Percentiles rank a stretch among this genome's conserved stretches.
Conservation (phyloP, 2,329 filamentous ascomycete species). For the Fusarium napiforme region DNA sequence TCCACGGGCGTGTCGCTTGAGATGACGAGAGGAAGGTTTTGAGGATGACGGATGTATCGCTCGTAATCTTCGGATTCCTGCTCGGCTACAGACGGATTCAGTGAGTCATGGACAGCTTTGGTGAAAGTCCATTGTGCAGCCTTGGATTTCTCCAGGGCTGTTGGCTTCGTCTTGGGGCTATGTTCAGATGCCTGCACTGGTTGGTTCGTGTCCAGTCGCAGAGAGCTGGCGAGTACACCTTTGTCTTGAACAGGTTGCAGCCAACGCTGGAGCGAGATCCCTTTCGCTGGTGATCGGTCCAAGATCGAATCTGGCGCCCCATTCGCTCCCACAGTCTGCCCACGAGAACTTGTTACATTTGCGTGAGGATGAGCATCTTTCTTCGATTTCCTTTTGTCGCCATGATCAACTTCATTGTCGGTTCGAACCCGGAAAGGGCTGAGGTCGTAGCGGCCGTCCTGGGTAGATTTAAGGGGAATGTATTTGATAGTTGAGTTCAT, state of each 20-base stretch:
- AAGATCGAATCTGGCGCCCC: conserved; percentile 54
- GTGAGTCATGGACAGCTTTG: conserved; percentile 84
- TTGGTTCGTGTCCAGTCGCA: conserved; percentile 29
- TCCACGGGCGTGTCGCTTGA: conserved; percentile 73
- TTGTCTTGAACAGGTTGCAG: conserved; percentile 62
- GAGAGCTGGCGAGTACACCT: conserved; percentile 34
- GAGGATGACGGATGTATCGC: conserved; percentile 88
- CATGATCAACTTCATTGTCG: conserved; percentile 67
- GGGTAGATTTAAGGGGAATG: conserved; percentile 77
- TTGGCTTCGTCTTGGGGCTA: conserved; percentile 61
- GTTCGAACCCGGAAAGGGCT: conserved; percentile 88
- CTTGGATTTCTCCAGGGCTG: conserved; percentile 78
- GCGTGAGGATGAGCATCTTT: conserved; percentile 76
- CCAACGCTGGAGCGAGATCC: conserved; percentile 71
- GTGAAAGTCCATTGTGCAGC: conserved; percentile 90
- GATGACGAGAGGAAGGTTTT: conserved; percentile 85
- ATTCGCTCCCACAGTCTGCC: conserved; percentile 47
- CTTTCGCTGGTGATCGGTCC: conserved; percentile 53
- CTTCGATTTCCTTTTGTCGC: conserved; percentile 69
- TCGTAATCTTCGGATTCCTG: conserved; percentile 87
- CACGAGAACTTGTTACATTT: conserved; percentile 62
- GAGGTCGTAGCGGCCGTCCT: conserved; percentile 81
- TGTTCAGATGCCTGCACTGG: conserved; percentile 34
- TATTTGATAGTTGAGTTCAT: conserved; percentile 91
- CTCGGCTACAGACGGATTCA: conserved; percentile 83